Evolutionary conservation across 2,329 filamentous ascomycete genomes (phyloP), one percentile per base, ranked within the genome.

Genomic region (Fulvia fulva): DNA sequence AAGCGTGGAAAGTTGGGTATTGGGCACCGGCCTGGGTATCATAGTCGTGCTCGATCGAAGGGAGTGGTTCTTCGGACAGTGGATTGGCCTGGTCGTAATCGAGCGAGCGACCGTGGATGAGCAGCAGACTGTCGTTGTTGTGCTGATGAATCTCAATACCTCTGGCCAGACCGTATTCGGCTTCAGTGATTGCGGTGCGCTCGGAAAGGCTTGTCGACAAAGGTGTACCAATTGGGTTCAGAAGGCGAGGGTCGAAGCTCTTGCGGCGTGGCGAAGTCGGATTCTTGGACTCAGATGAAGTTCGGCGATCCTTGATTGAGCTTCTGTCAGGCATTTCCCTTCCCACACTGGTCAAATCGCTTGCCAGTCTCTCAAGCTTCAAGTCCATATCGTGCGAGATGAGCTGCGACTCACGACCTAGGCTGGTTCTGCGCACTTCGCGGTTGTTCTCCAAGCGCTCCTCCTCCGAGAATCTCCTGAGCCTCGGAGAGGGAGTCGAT

Each of bases 61-160:
- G 51, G 23, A 50, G n/a, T 3, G 45, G 23, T 9, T 2, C n/a
- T 11, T 56, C 50, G 2, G 46, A n/a, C n/a, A 50, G n/a, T 11
- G 47, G 26, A 6, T 9, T 12, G 26, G 55, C 51, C 3, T 49
- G 41, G 11, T 55, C 55, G 37, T 34, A 32, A 9, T 51, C 34
- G 12, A 45, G 55, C 34, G 53, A 54, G 25, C 58, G 60, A 21
- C 83, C 80, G 64, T 87, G 81, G n/a, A 87, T 81, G n/a, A 87
- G 71, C n/a, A 87, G 74, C 5, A 87, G 71, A 6, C 83, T 86
- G 45, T 83, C 75, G 63, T 87, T 87, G 70, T 84, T 84, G 71
- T 87, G 85, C 2, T 84, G 80, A 61, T 81, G 86, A 32, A 86
- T 79, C 58, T 77, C 82, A 14, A 87, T 77, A 11, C 82, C 83